Base-by-base conservation (phyloP, 116 monocot species). In the Phalaenopsis hybrid region DNA sequence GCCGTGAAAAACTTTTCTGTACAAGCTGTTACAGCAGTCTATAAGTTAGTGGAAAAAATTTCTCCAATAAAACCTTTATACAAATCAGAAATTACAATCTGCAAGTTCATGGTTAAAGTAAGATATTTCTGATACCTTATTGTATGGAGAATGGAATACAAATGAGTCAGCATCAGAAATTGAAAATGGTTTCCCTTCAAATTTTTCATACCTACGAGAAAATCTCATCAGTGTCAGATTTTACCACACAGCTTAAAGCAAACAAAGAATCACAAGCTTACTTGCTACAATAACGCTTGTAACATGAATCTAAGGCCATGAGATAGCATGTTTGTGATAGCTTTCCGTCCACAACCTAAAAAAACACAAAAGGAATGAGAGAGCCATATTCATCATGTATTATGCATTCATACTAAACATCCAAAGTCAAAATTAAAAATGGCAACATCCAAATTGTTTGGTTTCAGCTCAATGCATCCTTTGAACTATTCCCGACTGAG, bases 61-160 rank as follows among this genome's bases (percentile, higher is more conserved):
- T 83, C 58, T 37, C 8, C 37, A 41, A 12, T 28, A 81, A 52
- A 28, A 75, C 20, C 4, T 1, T 79, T 41, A 4, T 61, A 79
- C n/a, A 33, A 23, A 44, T 73, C 73, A 79, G 10, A 28, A 8
- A 74, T 33, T 63, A 21, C 25, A 21, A 25, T 23, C 25, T 33
- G 13, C 57, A 45, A 28, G 28, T 28, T 28, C 28, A 28, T 28
- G 28, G 28, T 28, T 28, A 28, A 83, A 50, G 12, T 31, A 28
- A 41, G 16, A 72, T 55, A 17, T 82, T 44, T 17, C 4, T 20
- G 37, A 13, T 88, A 94, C 97, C 92, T 97, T 97, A 78, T 97
- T 97, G 75, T 97, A 97, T 76, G 97, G 97, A 63, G 97, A 97
- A 90, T 97, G 97, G 82, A 97, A 97, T 25, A 93, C 97, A 84